Conservation (phyloP, 2,329 filamentous ascomycete species). For the Alternaria gaisen region DNA sequence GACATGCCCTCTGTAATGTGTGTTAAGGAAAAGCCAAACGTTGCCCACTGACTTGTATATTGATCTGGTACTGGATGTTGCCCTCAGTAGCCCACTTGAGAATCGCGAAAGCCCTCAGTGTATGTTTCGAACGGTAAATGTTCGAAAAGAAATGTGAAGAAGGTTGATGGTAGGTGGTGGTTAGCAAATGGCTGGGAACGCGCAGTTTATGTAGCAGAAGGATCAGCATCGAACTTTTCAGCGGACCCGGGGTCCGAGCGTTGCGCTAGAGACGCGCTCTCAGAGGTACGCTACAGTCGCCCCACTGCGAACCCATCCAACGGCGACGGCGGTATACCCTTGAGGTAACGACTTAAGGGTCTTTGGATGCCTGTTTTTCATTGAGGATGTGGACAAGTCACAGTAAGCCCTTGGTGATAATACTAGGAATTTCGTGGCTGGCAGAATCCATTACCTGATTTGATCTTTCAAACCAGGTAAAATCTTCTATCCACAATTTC, state of each 20-base stretch:
- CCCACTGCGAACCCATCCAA: constrained; percentile 12
- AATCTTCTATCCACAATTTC: too few relatives aligned
- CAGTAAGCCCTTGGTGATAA: background rate
- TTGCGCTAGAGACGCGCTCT: constrained; percentile 9
- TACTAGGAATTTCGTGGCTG: background rate
- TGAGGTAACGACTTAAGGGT: background rate
- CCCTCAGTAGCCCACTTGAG: constrained; percentile 49
- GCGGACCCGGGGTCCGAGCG: constrained; percentile 14
- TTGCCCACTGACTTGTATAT: constrained; percentile 54
- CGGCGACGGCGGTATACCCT: constrained; percentile 5
- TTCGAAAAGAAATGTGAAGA: constrained; percentile 33
- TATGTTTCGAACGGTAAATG: constrained; percentile 30
- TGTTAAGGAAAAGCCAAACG: constrained; percentile 52
- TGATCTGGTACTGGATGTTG: constrained; percentile 43
- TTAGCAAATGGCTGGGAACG: constrained; percentile 18
- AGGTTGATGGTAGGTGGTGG: constrained; percentile 27
- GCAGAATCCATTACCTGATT: background rate
- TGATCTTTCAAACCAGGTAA: background rate
- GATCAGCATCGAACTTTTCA: constrained; percentile 26
- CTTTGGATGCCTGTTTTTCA: background rate
- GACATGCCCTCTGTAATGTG: constrained; percentile 47
- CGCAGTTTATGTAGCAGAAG: constrained; percentile 23
- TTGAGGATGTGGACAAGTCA: background rate
- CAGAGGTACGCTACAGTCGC: constrained; percentile 10
- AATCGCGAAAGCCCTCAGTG: constrained; percentile 45